Percentiles rank a stretch among this genome's conserved stretches.
These are phyloP conservation scores for Dissoconium aciculare DNA, from an alignment of 2,329 filamentous ascomycete species.

Conservation along the genomic window DNA sequence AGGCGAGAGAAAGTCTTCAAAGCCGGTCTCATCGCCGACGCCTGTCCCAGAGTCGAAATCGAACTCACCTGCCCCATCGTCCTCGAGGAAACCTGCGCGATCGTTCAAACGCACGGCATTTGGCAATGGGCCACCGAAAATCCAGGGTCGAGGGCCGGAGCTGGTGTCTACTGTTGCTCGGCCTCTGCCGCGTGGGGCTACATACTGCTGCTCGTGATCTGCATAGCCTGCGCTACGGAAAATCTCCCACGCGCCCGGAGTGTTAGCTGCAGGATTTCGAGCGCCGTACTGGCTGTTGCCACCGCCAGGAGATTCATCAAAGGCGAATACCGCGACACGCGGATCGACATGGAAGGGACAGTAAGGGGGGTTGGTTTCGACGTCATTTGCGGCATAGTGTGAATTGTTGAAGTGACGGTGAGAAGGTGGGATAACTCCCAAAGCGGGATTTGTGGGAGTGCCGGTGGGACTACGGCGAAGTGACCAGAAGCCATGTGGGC, in stretches of 20 bases:
- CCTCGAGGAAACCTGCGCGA: conserved; percentile 6
- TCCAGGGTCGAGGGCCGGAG: no score
- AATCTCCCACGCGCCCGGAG: conserved; percentile 3
- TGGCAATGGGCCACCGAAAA: conserved; percentile 20
- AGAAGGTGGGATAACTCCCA: background rate
- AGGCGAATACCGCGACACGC: conserved; percentile 64
- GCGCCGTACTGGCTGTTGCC: conserved; percentile 8
- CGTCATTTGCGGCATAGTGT: conserved; percentile 9
- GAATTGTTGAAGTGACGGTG: background rate
- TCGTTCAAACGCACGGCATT: conserved; percentile 19
- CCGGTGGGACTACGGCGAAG: background rate
- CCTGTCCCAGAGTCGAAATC: conserved; percentile 3
- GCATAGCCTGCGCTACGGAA: conserved; percentile 16
- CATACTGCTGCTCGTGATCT: conserved; percentile 8
- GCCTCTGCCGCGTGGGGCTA: no score
- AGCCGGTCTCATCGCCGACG: no score
- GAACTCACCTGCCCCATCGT: background rate
- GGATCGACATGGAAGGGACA: conserved; percentile 91
- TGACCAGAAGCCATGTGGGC: background rate
- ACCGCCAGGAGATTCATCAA: conserved; percentile 25
- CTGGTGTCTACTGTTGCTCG: no score
- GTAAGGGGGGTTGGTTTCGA: conserved; percentile 83
- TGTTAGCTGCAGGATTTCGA: conserved; percentile 3
- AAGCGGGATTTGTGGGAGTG: background rate
- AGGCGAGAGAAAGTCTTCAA: no score